A percentile compares a stretch with the other conserved stretches of the same genome.
Conservation (phyloP, 2,329 filamentous ascomycete genomes). For the Harringtonia aguacate region DNA sequence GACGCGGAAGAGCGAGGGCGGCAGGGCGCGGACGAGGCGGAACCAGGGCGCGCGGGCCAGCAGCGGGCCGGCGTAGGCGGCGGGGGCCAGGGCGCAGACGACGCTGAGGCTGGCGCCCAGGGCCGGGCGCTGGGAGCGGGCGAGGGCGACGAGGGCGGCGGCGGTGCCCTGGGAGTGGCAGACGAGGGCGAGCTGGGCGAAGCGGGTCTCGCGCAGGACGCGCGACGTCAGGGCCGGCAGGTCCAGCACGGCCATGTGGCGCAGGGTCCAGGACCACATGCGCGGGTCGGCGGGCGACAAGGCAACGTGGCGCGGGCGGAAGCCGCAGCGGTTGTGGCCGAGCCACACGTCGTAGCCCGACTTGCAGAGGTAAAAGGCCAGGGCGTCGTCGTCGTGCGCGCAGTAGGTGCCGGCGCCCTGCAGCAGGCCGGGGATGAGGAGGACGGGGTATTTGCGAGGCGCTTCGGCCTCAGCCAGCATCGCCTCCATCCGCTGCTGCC, state of each 20-base stretch:
- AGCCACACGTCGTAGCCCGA: constrained; percentile 92
- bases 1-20: constrained; percentile 62
- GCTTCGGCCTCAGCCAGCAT: constrained; percentile 17
- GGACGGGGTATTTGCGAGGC: constrained; percentile 61
- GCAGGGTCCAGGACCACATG: constrained; percentile 96
- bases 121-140: constrained; percentile 81
- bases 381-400: constrained; percentile 76
- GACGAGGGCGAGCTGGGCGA: constrained; percentile 70
- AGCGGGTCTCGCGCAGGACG: constrained; percentile 73
- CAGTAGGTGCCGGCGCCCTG: constrained; percentile 86
- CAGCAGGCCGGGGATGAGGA: constrained; percentile 79
- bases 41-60: constrained; percentile 75
- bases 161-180: constrained; percentile 89
- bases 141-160: constrained; percentile 75
- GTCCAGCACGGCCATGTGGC: constrained; percentile 87
- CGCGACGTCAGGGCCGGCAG: constrained; percentile 70
- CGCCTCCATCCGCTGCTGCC: constrained; percentile 6
- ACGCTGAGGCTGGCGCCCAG: constrained; percentile 74
- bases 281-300: constrained; percentile 67
- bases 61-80: constrained; percentile 78
- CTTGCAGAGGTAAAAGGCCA: constrained; percentile 89
- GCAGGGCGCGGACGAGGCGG: constrained; percentile 79
- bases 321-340: constrained; percentile 86
- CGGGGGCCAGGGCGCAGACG: constrained; percentile 84
- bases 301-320: constrained; percentile 63